phyloP scores from a whole-genome alignment of 2,329 filamentous ascomycete species.

The Orbilia brochopaga region DNA sequence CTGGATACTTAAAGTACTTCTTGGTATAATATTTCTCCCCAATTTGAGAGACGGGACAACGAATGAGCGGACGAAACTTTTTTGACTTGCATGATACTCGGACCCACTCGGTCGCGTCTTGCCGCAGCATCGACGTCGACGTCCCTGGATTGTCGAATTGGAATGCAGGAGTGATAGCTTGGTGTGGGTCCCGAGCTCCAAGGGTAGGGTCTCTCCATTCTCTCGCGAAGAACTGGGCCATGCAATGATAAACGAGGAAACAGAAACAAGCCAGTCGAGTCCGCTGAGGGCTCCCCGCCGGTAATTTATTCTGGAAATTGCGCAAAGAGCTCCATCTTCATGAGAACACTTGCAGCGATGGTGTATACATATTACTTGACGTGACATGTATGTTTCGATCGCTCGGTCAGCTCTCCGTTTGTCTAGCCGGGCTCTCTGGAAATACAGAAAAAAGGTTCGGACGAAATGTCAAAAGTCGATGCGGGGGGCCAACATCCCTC shows the following conservation, averaged over 20 bases:
- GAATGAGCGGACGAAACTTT: constrained; percentile 4
- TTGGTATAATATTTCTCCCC: not conserved
- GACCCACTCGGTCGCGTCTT: constrained; percentile 50
- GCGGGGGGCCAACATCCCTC: constrained; percentile 9
- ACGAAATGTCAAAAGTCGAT: constrained; percentile 34
- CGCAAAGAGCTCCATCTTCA: not conserved
- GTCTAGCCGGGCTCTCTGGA: too few species aligned
- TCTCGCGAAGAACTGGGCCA: not conserved
- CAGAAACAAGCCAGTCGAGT: not conserved
- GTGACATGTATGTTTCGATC: constrained; percentile 8
- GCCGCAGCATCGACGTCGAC: constrained; percentile 29
- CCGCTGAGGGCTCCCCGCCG: too few species aligned
- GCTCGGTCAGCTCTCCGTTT: not conserved
- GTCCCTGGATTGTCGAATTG: constrained; percentile 51
- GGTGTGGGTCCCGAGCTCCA: constrained; percentile 49
- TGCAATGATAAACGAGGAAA: constrained; percentile 1
- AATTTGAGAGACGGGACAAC: constrained; percentile 6
- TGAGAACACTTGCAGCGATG: not conserved
- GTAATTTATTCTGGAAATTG: too few species aligned
- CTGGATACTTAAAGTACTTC: too few species aligned
- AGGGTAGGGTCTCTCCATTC: not conserved
- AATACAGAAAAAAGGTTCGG: constrained; percentile 26
- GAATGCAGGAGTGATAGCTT: constrained; percentile 47
- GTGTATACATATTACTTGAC: constrained; percentile 6
- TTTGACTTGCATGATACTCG: constrained; percentile 29